Base-by-base conservation (phyloP, 805 yeast genomes). In the Kregervanrija delftensis region DNA sequence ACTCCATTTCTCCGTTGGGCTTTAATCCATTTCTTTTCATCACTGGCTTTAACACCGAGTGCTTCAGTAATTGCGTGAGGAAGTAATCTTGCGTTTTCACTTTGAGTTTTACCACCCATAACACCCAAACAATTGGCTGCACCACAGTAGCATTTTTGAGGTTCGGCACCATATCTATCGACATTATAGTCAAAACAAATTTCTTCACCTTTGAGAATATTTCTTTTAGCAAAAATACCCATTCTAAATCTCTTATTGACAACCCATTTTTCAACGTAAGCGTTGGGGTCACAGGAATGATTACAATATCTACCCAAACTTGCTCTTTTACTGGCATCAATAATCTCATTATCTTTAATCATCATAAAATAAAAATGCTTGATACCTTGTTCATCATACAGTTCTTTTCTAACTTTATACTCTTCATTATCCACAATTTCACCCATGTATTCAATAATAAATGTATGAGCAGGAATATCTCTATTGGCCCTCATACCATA, bases 91-190 rank as follows among this genome's bases (percentile, higher is more conserved):
- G 91, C 91, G 31, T 91, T 86, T 54, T 89, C 96, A 2, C 98
- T 89, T 67, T 93, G 99, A 2, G 96, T 91, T 64, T 89, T 90
- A 40, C 99, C 99, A 52, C 98, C 99, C 70, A 91, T 78, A 52
- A 84, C 83, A 32, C 97, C 96, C 37, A 88, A 74, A 73, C 99
- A 91, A 64, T 88, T 90, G 30, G 84, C 72, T 52, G 89, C 95
- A 3, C 95, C 96, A 68, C 99, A 91, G 64, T 85, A 86, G 66
- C 99, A 91, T 31, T 86, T 84, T 66, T 93, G 98, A 11, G 95
- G 88, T 47, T 81, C 83, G 2, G 97, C 95, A 30, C 99, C 99
- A 61, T 90, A 91, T 50, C 98, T 72, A 64, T 91, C 99, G 32
- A 93, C 98, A 57, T 91, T 91, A 64, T 91, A 91, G 59, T 85